A percentile compares a stretch with the other conserved stretches of the same genome.
These are phyloP conservation scores for Sphagnum contortum DNA, from an alignment of 225 moss, liverwort and hornwort genomes.

Conservation along the genomic window DNA sequence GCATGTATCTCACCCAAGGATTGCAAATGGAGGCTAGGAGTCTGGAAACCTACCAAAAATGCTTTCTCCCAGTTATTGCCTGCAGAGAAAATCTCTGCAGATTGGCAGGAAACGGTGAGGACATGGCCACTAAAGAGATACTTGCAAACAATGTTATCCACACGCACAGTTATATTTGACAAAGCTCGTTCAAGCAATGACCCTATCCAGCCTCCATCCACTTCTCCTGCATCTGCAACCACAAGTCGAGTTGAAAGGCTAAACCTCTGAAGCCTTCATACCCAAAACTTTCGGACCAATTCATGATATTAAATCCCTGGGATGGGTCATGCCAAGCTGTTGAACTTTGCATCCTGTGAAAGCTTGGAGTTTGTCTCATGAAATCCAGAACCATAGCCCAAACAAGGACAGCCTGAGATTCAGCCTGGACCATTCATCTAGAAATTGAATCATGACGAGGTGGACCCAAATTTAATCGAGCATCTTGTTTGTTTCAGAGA, in stretches of 20 bases:
- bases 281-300: too few relatives aligned
- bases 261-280: too few relatives aligned
- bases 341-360: too few relatives aligned
- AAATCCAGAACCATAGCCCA: too few relatives aligned
- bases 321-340: too few relatives aligned
- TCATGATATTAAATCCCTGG: too few relatives aligned
- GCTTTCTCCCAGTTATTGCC: conserved; percentile 11
- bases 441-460: too few relatives aligned
- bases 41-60: conserved; percentile 7
- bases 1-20: background rate
- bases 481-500: too few relatives aligned
- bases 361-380: too few relatives aligned
- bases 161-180: conserved; percentile 8
- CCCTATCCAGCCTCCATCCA: conserved; percentile 14
- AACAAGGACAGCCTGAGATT: too few relatives aligned
- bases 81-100: conserved; percentile 9
- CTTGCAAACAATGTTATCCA: conserved; percentile 13
- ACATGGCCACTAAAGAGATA: conserved; percentile 3
- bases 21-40: background rate
- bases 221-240: conserved; percentile 7
- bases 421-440: too few relatives aligned
- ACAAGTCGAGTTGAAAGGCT: background rate
- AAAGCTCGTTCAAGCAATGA: conserved; percentile 10
- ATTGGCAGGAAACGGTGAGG: conserved; percentile 10
- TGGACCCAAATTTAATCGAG: too few relatives aligned